A percentile compares a stretch with the other conserved stretches of the same genome.
Evolutionary conservation across 306 rosid genomes (phyloP).

Genomic region (Prunus campanulata): DNA sequence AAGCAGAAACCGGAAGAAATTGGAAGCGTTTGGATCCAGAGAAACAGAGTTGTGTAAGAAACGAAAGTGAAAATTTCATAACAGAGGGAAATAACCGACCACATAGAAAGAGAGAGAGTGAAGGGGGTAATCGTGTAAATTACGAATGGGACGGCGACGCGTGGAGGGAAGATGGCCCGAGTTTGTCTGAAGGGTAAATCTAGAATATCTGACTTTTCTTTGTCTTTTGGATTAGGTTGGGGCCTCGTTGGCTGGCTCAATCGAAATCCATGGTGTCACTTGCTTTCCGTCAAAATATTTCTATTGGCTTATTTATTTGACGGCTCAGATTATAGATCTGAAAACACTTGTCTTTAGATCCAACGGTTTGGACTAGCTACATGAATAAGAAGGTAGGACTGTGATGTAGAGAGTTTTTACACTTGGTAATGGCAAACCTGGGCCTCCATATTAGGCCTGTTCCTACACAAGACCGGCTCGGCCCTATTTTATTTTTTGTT

Average conservation of each 20-base stretch:
- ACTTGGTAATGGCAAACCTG: neutral
- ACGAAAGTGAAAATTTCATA: constrained; percentile 6
- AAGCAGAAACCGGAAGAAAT: neutral
- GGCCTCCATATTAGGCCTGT: neutral
- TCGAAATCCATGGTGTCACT: neutral
- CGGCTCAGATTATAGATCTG: constrained; percentile 8
- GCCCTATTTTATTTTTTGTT: neutral
- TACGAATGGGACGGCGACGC: neutral
- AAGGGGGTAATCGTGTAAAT: constrained; percentile 16
- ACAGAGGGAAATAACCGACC: constrained; percentile 10
- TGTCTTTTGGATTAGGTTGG: constrained; percentile 3
- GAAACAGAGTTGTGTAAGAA: constrained; percentile 20
- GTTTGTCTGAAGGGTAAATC: constrained; percentile 21
- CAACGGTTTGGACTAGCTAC: neutral
- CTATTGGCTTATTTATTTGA: neutral
- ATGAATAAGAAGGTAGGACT: neutral
- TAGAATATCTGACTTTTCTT: constrained; percentile 22
- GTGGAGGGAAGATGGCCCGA: constrained; percentile 12
- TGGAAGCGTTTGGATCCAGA: constrained; percentile 28
- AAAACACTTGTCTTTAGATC: neutral
- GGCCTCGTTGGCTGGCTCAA: neutral
- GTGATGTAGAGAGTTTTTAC: neutral
- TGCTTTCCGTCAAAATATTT: neutral
- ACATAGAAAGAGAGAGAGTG: neutral
- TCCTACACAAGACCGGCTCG: neutral